Conservation (phyloP, 2,329 filamentous ascomycete genomes). For the Shiraia sp. region DNA sequence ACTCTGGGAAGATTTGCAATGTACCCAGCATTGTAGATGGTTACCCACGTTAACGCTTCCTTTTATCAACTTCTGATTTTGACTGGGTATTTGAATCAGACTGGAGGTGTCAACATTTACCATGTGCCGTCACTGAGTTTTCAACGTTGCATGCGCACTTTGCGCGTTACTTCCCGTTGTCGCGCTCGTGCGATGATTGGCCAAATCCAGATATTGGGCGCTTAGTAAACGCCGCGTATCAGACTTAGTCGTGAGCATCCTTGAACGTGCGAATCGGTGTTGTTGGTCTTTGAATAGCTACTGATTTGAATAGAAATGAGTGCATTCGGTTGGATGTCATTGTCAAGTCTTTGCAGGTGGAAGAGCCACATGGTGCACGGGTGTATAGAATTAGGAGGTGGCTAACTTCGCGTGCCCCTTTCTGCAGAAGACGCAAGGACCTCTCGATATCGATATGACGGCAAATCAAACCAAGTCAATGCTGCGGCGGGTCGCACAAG, state of each 20-base stretch:
- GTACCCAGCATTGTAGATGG: too few species aligned
- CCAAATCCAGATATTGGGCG: constrained; percentile 2
- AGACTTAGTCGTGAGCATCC: constrained; percentile 8
- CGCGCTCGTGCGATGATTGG: constrained; percentile 11
- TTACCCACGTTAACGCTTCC: too few species aligned
- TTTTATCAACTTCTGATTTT: too few species aligned
- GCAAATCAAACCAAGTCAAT: too few species aligned
- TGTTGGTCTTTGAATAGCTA: background rate
- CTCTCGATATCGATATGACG: background rate
- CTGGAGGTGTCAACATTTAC: too few species aligned
- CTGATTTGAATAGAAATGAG: background rate
- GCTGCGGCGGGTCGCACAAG: background rate
- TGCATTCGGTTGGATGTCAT: background rate
- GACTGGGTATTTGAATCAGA: too few species aligned
- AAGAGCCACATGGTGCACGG: background rate
- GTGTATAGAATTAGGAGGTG: background rate
- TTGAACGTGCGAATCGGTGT: constrained; percentile 8
- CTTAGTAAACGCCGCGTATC: constrained; percentile 16
- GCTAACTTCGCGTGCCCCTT: background rate
- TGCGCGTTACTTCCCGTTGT: background rate
- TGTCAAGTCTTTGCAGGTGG: background rate
- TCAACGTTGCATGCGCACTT: background rate
- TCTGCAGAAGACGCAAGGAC: background rate
- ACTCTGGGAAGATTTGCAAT: too few species aligned
- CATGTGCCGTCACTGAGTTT: too few species aligned